Conservation (phyloP, 768 basidiomycete species). For the Floccularia luteovirens region DNA sequence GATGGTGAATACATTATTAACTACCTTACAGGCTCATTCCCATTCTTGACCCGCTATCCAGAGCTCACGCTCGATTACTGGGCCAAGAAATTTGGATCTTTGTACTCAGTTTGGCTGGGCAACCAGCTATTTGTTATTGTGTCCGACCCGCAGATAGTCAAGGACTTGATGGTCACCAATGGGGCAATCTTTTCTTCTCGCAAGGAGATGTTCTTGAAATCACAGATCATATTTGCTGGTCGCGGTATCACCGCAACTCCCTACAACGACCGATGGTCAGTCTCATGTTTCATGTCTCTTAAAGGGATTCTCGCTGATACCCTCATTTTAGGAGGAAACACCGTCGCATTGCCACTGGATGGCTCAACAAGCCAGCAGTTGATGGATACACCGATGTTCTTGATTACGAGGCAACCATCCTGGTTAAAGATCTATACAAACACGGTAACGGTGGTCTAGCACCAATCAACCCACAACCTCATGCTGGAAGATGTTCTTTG, state of each 20-base stretch:
- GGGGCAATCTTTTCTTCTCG: conserved; percentile 38
- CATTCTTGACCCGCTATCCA: conserved; percentile 31
- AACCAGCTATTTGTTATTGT: conserved; percentile 39
- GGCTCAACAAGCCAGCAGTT: conserved; percentile 25
- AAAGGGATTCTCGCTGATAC: background rate
- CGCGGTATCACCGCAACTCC: conserved; percentile 36
- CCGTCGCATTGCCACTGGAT: conserved; percentile 26
- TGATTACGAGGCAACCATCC: conserved; percentile 29
- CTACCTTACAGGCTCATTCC: conserved; percentile 21
- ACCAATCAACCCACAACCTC: conserved; percentile 29
- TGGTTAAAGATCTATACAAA: conserved; percentile 28
- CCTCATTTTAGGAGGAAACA: conserved; percentile 29
- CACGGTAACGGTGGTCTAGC: conserved; percentile 19
- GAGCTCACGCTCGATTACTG: conserved; percentile 33
- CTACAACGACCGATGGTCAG: conserved; percentile 34
- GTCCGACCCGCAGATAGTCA: conserved; percentile 33
- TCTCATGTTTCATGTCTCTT: background rate
- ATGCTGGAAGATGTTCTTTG: conserved; percentile 28
- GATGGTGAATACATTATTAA: background rate
- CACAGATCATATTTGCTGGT: conserved; percentile 32
- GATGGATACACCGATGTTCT: conserved; percentile 25
- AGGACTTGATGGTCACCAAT: conserved; percentile 36
- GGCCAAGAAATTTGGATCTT: conserved; percentile 32
- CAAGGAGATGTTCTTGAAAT: conserved; percentile 38
- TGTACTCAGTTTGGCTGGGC: conserved; percentile 39